Percentiles rank a stretch among this genome's conserved stretches.
phyloP scores from a whole-genome alignment of 352 stramenopile genomes.

The Pythium folliculosum region DNA sequence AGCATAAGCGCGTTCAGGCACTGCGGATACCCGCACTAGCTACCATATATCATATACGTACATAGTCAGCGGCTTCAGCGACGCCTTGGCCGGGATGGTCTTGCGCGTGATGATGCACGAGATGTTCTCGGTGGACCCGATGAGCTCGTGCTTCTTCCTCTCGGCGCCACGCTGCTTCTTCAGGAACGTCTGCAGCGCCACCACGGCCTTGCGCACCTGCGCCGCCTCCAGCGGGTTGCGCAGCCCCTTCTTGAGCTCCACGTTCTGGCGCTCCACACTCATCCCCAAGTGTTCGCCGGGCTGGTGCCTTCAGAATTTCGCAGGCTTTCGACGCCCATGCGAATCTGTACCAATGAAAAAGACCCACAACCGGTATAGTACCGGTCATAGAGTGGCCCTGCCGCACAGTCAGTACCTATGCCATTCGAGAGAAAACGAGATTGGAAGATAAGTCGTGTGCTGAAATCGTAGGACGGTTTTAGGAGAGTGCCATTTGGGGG shows the following conservation, averaged over 20 bases:
- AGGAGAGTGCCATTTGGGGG: not conserved
- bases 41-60: slow-evolving; percentile 23
- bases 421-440: too few species aligned
- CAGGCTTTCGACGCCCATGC: too few species aligned
- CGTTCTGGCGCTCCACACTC: slow-evolving; percentile 5
- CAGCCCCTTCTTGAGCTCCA: slow-evolving; percentile 57
- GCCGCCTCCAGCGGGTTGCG: slow-evolving; percentile 72
- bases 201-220: slow-evolving; percentile 72
- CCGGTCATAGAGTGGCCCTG: too few species aligned
- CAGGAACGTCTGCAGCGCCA: slow-evolving; percentile 62
- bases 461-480: not conserved
- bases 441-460: not conserved
- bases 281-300: not conserved
- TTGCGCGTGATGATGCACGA: slow-evolving; percentile 79
- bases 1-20: not conserved
- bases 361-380: too few species aligned
- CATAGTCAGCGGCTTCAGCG: slow-evolving; percentile 76
- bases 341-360: too few species aligned
- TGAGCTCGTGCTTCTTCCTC: slow-evolving; percentile 53
- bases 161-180: slow-evolving; percentile 51
- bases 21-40: not conserved
- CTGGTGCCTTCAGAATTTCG: too few species aligned
- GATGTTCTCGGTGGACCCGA: slow-evolving; percentile 57
- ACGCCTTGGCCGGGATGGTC: slow-evolving; percentile 62
- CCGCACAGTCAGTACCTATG: too few species aligned